Percentiles rank a stretch among this genome's conserved stretches.
phyloP scores from a whole-genome alignment of 2,329 filamentous ascomycete genomes.

The Pestalotiopsis sp. region DNA sequence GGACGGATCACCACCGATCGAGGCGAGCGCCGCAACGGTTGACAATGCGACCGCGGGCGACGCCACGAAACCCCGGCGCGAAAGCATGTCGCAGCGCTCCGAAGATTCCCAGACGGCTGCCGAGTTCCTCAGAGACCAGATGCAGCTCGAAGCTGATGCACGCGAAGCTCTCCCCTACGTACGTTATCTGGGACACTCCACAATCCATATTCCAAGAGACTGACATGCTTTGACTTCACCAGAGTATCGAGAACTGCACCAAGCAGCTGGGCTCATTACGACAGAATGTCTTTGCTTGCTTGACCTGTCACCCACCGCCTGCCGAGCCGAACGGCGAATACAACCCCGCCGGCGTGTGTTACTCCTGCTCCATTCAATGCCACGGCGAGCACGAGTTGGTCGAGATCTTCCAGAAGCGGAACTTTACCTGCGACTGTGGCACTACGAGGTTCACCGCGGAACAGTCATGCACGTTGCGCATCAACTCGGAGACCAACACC shows the following conservation, averaged over 20 bases:
- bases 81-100: constrained; percentile 60
- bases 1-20: not conserved
- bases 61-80: constrained; percentile 44
- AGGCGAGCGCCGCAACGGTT: constrained; percentile 23
- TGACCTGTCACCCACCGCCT: constrained; percentile 89
- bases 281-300: constrained; percentile 87
- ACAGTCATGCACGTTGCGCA: constrained; percentile 74
- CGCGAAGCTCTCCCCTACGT: constrained; percentile 94
- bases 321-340: constrained; percentile 63
- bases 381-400: constrained; percentile 94
- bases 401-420: constrained; percentile 92
- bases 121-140: constrained; percentile 85
- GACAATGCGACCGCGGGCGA: constrained; percentile 18
- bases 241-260: constrained; percentile 95
- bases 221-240: constrained; percentile 20
- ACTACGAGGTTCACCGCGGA: constrained; percentile 74
- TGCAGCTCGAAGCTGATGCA: constrained; percentile 90
- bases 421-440: constrained; percentile 96
- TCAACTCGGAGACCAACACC: constrained; percentile 71
- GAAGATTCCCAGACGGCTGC: constrained; percentile 73
- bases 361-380: constrained; percentile 94
- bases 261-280: constrained; percentile 85
- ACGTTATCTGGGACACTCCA: constrained; percentile 32
- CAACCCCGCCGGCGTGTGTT: constrained; percentile 83
- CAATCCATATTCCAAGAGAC: not conserved